phyloP scores from a whole-genome alignment of 2,329 filamentous ascomycete species.

The Colletotrichum musae region DNA sequence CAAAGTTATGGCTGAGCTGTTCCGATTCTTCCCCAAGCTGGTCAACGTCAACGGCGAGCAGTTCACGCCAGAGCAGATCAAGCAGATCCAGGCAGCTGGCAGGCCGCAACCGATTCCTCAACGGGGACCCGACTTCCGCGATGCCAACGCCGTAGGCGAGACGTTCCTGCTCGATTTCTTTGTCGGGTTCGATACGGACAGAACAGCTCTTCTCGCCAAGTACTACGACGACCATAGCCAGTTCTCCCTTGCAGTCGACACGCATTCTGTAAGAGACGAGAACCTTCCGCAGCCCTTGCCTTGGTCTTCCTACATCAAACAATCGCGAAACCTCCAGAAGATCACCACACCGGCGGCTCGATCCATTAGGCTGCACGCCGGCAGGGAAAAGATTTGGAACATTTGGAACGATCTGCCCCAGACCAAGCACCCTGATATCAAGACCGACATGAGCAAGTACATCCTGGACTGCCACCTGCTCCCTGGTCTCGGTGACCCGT shows the following conservation, averaged over 20 bases:
- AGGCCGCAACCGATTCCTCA: constrained; percentile 73
- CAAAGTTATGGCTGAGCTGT: constrained; percentile 76
- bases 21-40: constrained; percentile 87
- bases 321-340: constrained; percentile 83
- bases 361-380: constrained; percentile 76
- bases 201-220: constrained; percentile 71
- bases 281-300: constrained; percentile 62
- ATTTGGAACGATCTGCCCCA: constrained; percentile 79
- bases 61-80: constrained; percentile 80
- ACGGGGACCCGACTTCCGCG: constrained; percentile 78
- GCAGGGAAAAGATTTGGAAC: constrained; percentile 74
- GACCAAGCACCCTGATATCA: constrained; percentile 82
- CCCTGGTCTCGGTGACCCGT: constrained; percentile 79
- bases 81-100: constrained; percentile 64
- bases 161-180: constrained; percentile 84
- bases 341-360: constrained; percentile 73
- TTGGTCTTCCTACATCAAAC: constrained; percentile 83
- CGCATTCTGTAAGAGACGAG: constrained; percentile 65
- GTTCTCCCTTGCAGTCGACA: constrained; percentile 84
- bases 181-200: constrained; percentile 79
- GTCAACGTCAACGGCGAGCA: constrained; percentile 81
- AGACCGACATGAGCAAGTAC: constrained; percentile 78
- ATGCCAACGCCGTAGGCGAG: constrained; percentile 81
- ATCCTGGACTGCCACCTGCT: constrained; percentile 86
- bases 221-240: constrained; percentile 84